Evolutionary conservation across 1,284 basidiomycete species (phyloP), one percentile per base, ranked within the genome.

Genomic region (Trichosporon coremiiforme): DNA sequence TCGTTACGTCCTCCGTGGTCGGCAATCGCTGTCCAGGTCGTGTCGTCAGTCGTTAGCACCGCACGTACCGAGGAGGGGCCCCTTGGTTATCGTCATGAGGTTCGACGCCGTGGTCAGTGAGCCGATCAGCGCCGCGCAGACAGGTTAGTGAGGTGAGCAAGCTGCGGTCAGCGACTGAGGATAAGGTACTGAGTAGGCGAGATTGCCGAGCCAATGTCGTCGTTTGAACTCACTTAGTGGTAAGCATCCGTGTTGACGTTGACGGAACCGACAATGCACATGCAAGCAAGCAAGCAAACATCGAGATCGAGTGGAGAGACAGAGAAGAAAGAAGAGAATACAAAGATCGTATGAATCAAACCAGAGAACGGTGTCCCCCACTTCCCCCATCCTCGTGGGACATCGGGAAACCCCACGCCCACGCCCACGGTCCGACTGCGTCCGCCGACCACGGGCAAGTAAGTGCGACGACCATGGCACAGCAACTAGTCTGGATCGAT

Each of bases 361-460:
- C 25, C 15, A 45, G 20, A 53, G 20, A 7, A 57, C n/a, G n/a
- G n/a, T n/a, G 33, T 33, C 33, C 8, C n/a, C 8, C 33, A 4
- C 33, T 33, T 55, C 53, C 53, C 53, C 53, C 53, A 55, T 55
- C 53, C 53, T 55, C 8, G n/a, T 29, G 10, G 4, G 53, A 8
- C 25, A 7, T 57, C 55, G 55, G 55, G 29, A 31, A 29, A n/a
- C n/a, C n/a, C 55, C 55, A 57, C 55, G n/a, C n/a, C n/a, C n/a
- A 57, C 22, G 55, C 5, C 55, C 55, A 57, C 15, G 13, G 41
- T n/a, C 10, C 50, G 50, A 10, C 3, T 2, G 20, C 50, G 50
- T 22, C 20, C 50, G 1, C 10, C 1, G 17, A n/a, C 20, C 7
- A 22, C 50, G 17, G 33, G 33, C 33, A 33, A 33, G 33, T 33